Conservation (phyloP, 345 rosid species). For the Erysimum cheiranthoides region DNA sequence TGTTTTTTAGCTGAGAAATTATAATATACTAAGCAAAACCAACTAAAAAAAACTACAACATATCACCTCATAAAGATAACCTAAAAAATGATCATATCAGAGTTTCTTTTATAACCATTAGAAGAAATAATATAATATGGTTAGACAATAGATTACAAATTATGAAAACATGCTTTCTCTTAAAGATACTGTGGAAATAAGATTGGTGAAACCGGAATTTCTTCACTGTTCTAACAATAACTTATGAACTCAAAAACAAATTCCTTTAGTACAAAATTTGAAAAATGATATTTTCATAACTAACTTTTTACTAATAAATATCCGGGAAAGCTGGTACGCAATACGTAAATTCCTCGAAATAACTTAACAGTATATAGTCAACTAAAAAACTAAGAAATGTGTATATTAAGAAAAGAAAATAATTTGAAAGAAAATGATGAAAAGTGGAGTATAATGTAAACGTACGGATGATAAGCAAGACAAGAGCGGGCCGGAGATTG, state of each 20-base stretch:
- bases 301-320: background rate
- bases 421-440: slow-evolving; percentile 26
- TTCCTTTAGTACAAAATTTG: too few species aligned
- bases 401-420: background rate
- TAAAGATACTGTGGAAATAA: background rate
- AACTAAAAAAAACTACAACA: background rate
- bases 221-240: background rate
- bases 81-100: background rate
- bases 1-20: background rate
- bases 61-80: background rate
- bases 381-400: slow-evolving; percentile 10
- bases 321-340: slow-evolving; percentile 7
- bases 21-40: slow-evolving; percentile 11
- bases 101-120: background rate
- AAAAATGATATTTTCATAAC: background rate
- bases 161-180: background rate
- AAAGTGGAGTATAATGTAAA: slow-evolving; percentile 47
- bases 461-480: slow-evolving; percentile 52
- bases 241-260: too few species aligned
- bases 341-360: slow-evolving; percentile 15
- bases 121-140: background rate
- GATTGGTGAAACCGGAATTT: background rate
- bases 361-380: slow-evolving; percentile 16
- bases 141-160: background rate
- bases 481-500: slow-evolving; percentile 41